Percentiles rank a stretch among this genome's conserved stretches.
These are phyloP conservation scores for Sporothrix pallida DNA, from an alignment of 2,329 filamentous ascomycete species.

Conservation along the genomic window DNA sequence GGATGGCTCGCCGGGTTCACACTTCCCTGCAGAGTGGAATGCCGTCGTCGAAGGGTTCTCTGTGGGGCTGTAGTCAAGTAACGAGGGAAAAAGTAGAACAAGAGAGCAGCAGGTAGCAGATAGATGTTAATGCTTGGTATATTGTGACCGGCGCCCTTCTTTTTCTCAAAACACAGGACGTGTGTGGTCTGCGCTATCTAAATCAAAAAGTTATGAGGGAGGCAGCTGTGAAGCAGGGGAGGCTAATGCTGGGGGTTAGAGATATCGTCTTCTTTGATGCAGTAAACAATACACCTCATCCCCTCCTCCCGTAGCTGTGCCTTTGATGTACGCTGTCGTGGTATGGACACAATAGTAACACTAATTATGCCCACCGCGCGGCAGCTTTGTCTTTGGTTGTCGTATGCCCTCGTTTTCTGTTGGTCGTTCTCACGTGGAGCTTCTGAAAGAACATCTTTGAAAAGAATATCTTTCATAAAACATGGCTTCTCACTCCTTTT, in stretches of 20 bases:
- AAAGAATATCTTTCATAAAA: no score
- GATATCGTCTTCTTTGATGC: no score
- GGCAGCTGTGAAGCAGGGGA: no score
- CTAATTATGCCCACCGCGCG: no score
- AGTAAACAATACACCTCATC: background rate
- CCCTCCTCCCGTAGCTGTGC: background rate
- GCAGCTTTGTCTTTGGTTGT: no score
- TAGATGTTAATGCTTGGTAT: background rate
- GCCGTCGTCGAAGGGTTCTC: constrained; percentile 56
- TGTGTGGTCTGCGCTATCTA: constrained; percentile 28
- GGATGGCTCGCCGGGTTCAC: constrained; percentile 54
- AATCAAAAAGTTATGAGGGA: constrained; percentile 13
- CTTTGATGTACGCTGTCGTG: background rate
- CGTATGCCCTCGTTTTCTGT: no score
- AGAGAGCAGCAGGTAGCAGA: background rate
- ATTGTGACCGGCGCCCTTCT: constrained; percentile 24
- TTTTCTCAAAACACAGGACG: constrained; percentile 24
- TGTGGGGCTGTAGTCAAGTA: constrained; percentile 43
- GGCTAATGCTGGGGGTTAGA: no score
- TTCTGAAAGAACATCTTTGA: no score
- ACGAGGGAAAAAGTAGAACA: background rate
- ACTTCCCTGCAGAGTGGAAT: constrained; percentile 57
- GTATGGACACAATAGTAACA: no score
- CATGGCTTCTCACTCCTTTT: background rate
- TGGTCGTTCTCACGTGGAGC: background rate